Base-by-base conservation (phyloP, 2,329 filamentous ascomycete species). In the Penicillium crustosum region DNA sequence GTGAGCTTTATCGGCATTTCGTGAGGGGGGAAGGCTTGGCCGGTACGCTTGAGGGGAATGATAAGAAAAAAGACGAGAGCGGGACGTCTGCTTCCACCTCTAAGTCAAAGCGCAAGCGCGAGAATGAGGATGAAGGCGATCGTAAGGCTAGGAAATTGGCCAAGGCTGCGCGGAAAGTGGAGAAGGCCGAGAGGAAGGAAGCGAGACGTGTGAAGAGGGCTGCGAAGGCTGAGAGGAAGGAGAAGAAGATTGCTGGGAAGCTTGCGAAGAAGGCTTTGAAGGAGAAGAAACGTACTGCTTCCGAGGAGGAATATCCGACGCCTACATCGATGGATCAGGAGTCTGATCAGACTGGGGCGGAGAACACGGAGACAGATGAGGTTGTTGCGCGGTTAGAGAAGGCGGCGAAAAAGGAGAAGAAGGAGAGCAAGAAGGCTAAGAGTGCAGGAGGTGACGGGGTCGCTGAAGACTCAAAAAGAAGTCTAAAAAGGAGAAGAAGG, bases 21-120 rank as follows among this genome's bases (percentile, higher is more conserved):
- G 91, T 97, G 25, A 86, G 84, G 62, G 94, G 94, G 9, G 89
- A 92, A 54, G 79, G 86, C 23, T 80, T 97, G 56, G 80, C 85
- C 41, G 92, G 93, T 3, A 95, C 91, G 3, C 59, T 77, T 45
- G 68, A 71, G 35, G 68, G 64, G n/a, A 59, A 55, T 41, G 60
- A 48, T 3, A 35, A 62, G 47, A 61, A 41, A 8, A 41, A 50
- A 8, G 59, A 63, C n/a, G 29, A 61, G n/a, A 47, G 55, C 19
- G 49, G 57, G 17, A 41, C 59, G 29, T 55, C 58, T 41, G 58
- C 57, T 49, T 59, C 50, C 35, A 60, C 25, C 4, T 53, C 50
- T 0, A 47, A 61, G 48, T 66, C 65, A 43, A 69, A 70, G 61
- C 59, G 66, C 58, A 73, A 72, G 53, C 75, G 68, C 66, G 80